Conservation (phyloP, 1,139 yeast species). For the Hansenula lynferdii region DNA sequence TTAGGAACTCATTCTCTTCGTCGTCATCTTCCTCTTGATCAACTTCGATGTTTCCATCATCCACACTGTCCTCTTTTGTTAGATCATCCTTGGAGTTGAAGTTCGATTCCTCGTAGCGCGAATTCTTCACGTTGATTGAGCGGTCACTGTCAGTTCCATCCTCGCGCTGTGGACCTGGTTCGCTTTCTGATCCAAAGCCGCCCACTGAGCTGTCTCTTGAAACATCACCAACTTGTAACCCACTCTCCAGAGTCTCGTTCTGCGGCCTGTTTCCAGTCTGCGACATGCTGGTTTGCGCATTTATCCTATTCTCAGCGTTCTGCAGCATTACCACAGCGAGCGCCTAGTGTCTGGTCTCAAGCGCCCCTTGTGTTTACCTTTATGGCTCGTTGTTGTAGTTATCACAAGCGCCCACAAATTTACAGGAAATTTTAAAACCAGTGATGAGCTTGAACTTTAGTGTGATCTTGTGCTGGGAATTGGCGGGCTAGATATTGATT, state of each 20-base stretch:
- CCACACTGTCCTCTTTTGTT: slow-evolving; percentile 1
- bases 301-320: no score
- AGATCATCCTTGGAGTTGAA: neutral
- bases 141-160: neutral
- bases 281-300: no score
- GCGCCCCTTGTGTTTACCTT: no score
- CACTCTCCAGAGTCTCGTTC: slow-evolving; percentile 1
- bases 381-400: neutral
- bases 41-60: neutral
- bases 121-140: neutral
- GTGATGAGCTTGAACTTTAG: no score
- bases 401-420: neutral
- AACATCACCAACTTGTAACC: neutral
- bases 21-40: slow-evolving; percentile 8
- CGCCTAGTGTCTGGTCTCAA: no score
- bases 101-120: neutral
- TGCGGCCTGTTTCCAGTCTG: neutral
- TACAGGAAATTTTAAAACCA: no score
- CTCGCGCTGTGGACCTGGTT: no score
- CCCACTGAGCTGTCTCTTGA: neutral
- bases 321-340: no score
- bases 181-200: neutral
- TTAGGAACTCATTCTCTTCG: slow-evolving; percentile 17
- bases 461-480: no score
- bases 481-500: no score